Percentiles rank a stretch among this genome's conserved stretches.
Evolutionary conservation across 225 moss, liverwort and hornwort genomes (phyloP).

Genomic region (Polytrichum commune): DNA sequence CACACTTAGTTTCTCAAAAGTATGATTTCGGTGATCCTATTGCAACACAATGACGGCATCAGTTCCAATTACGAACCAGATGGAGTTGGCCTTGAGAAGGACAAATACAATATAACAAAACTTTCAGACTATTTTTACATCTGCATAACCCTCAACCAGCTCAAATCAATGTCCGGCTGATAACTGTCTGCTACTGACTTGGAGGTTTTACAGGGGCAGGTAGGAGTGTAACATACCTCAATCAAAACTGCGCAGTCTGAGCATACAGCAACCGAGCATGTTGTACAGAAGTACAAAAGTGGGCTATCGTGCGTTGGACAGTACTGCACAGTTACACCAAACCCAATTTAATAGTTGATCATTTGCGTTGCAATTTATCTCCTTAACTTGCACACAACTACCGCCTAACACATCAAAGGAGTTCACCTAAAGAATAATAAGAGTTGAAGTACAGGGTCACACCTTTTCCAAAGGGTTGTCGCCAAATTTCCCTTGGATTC

Average conservation of each 20-base stretch:
- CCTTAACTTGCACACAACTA: no score
- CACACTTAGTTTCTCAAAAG: slow-evolving; percentile 67
- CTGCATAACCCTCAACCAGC: no score
- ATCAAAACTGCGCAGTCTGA: slow-evolving; percentile 63
- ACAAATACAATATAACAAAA: no score
- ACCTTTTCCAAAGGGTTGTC: slow-evolving; percentile 65
- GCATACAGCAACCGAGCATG: slow-evolving; percentile 65
- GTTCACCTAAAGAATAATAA: no score
- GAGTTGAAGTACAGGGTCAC: neutral
- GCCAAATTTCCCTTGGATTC: slow-evolving; percentile 63
- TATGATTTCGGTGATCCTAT: slow-evolving; percentile 64
- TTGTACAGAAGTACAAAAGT: slow-evolving; percentile 67
- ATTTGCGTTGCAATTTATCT: no score
- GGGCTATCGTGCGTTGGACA: slow-evolving; percentile 67
- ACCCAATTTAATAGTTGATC: slow-evolving; percentile 12
- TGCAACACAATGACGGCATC: slow-evolving; percentile 1
- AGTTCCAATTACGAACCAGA: neutral
- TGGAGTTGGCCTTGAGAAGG: neutral
- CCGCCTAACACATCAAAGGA: no score
- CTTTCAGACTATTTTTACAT: no score
- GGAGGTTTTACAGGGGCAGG: no score
- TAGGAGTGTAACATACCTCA: slow-evolving; percentile 31
- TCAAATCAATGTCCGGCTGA: no score
- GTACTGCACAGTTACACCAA: slow-evolving; percentile 50
- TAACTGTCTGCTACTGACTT: no score